Conservation (phyloP, 495 filamentous ascomycete species). For the Hypoxylon crocopeplum region DNA sequence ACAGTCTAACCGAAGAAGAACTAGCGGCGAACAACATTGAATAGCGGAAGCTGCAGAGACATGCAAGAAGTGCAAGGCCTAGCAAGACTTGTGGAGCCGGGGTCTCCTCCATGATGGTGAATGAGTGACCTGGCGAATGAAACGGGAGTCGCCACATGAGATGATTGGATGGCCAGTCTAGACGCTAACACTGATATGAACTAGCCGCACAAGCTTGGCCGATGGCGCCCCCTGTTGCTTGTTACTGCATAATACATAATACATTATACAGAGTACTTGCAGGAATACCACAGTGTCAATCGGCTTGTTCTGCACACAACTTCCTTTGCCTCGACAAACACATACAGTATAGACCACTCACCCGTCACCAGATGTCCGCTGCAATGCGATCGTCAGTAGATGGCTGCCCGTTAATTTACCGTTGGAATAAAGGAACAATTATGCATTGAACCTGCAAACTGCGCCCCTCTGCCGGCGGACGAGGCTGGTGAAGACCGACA, state of each 20-base stretch:
- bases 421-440: conserved; percentile 27
- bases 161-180: conserved; percentile 21
- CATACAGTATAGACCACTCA: conserved; percentile 24
- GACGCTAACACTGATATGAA: conserved; percentile 8
- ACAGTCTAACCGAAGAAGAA: conserved; percentile 7
- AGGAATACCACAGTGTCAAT: conserved; percentile 37
- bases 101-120: not conserved
- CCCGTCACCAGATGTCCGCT: conserved; percentile 33
- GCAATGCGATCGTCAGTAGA: conserved; percentile 34
- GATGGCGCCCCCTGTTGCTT: conserved; percentile 30
- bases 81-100: not conserved
- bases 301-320: conserved; percentile 31
- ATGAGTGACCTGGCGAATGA: conserved; percentile 23
- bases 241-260: too few species aligned
- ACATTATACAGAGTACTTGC: too few species aligned
- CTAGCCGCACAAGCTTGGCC: conserved; percentile 16
- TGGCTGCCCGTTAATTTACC: conserved; percentile 30
- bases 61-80: conserved; percentile 12
- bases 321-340: conserved; percentile 6
- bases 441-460: conserved; percentile 16
- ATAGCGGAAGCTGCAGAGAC: conserved; percentile 23
- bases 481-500: too few species aligned
- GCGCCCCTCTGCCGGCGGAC: conserved; percentile 28
- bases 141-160: conserved; percentile 30
- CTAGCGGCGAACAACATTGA: conserved; percentile 33